Conservation (phyloP, 2,329 filamentous ascomycete genomes). For the Pseudogymnoascus sp. region DNA sequence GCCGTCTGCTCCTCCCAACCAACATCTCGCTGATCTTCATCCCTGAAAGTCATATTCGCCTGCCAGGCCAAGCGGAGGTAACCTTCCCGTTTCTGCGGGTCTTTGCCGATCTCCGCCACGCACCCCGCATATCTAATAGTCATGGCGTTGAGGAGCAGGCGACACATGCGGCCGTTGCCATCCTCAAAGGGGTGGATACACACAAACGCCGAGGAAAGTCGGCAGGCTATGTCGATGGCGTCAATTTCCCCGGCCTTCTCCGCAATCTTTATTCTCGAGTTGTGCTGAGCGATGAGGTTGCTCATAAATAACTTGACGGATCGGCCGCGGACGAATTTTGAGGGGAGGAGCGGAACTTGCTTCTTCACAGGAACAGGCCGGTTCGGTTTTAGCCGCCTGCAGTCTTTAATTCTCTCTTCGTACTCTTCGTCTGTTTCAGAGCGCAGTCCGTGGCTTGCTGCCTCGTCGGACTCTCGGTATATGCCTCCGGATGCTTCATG, state of each 20-base stretch:
- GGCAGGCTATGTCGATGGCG: conserved; percentile 24
- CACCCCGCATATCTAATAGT: conserved; percentile 27
- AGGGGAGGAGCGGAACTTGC: neutral
- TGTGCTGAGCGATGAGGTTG: conserved; percentile 17
- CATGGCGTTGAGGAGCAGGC: conserved; percentile 33
- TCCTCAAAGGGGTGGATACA: conserved; percentile 36
- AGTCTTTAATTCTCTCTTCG: neutral
- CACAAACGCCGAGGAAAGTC: conserved; percentile 29
- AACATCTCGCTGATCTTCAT: neutral
- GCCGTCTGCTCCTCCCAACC: neutral
- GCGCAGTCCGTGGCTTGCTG: neutral
- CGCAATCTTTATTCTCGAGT: conserved; percentile 18
- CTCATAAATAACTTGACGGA: conserved; percentile 24
- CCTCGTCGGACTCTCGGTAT: conserved; percentile 9
- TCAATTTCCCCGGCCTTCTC: conserved; percentile 14
- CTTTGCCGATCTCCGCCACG: conserved; percentile 16
- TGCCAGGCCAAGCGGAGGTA: conserved; percentile 10
- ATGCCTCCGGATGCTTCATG: conserved; percentile 16
- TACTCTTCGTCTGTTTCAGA: neutral
- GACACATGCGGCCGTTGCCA: conserved; percentile 33
- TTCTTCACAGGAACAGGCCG: neutral
- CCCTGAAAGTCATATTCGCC: neutral
- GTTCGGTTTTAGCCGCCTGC: neutral
- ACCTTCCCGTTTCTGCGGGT: conserved; percentile 14
- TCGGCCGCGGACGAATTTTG: conserved; percentile 20